These are phyloP conservation scores for Auricularia auricula-judae DNA, from an alignment of 768 basidiomycete species.

Conservation along the genomic window DNA sequence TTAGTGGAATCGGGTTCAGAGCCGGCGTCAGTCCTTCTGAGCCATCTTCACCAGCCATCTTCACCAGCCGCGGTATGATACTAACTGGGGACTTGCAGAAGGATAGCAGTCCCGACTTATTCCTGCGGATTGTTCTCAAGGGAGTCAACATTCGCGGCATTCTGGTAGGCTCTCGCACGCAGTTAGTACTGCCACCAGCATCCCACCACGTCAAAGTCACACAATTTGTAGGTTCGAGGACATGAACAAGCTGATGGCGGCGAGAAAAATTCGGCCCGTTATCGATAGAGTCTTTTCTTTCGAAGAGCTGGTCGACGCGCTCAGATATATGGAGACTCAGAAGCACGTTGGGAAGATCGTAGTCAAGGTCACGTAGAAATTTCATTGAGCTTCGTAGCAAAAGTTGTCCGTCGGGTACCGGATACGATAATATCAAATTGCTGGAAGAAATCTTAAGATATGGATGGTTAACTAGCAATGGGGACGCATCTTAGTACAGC, in stretches of 20 bases:
- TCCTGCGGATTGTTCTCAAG: slow-evolving; percentile 24
- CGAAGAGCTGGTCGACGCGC: slow-evolving; percentile 39
- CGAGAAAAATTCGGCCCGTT: slow-evolving; percentile 36
- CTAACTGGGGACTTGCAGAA: no score
- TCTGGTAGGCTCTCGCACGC: slow-evolving; percentile 45
- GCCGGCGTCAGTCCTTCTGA: slow-evolving; percentile 20
- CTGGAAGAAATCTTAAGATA: no score
- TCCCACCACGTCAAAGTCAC: neutral
- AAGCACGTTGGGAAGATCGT: slow-evolving; percentile 56
- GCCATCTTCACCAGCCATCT: no score
- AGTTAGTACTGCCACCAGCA: slow-evolving; percentile 25
- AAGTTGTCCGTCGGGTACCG: no score
- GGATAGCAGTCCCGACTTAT: slow-evolving; percentile 9
- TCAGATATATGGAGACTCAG: slow-evolving; percentile 40
- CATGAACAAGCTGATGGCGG: slow-evolving; percentile 38
- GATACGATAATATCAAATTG: no score
- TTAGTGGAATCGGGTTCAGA: slow-evolving; percentile 44
- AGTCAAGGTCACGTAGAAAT: slow-evolving; percentile 28
- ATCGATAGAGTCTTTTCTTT: slow-evolving; percentile 51
- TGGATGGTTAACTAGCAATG: no score
- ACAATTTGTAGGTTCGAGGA: slow-evolving; percentile 33
- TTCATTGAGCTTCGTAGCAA: neutral
- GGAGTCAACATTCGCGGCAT: slow-evolving; percentile 38
- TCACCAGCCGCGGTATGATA: neutral
- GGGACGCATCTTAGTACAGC: no score